phyloP scores from a whole-genome alignment of 768 basidiomycete species.

The Suillus spraguei region DNA sequence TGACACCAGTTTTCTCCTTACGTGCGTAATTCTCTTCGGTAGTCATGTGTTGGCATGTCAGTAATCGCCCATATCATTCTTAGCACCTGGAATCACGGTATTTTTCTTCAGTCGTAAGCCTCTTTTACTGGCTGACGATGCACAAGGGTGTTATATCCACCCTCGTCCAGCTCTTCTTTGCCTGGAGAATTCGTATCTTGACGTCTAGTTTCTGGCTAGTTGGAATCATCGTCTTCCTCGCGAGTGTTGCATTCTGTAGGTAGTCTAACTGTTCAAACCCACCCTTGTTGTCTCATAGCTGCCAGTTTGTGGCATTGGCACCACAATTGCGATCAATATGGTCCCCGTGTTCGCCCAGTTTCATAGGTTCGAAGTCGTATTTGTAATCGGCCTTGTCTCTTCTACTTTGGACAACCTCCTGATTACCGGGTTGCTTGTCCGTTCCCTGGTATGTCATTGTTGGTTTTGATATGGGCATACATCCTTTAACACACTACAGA shows the following conservation, averaged over 20 bases:
- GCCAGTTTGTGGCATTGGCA: constrained; percentile 34
- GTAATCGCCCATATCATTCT: neutral
- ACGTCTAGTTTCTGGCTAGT: constrained; percentile 17
- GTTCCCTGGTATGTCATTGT: constrained; percentile 40
- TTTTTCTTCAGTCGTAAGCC: neutral
- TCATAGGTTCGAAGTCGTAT: constrained; percentile 32
- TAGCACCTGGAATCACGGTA: constrained; percentile 30
- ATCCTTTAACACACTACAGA: constrained; percentile 27
- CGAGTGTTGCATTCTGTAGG: constrained; percentile 24
- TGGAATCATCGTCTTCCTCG: constrained; percentile 16
- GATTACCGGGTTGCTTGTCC: constrained; percentile 46
- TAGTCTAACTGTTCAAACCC: neutral
- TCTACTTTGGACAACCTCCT: constrained; percentile 48
- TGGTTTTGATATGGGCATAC: neutral
- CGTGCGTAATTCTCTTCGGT: constrained; percentile 17
- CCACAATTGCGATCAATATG: constrained; percentile 30
- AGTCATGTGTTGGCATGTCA: constrained; percentile 4
- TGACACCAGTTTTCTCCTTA: constrained; percentile 32
- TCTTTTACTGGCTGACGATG: constrained; percentile 1
- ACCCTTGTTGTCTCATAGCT: constrained; percentile 9
- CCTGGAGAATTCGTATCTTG: constrained; percentile 29
- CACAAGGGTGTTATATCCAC: constrained; percentile 28
- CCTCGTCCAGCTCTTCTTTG: constrained; percentile 31
- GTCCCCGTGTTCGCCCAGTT: constrained; percentile 32
- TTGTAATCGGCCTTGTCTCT: constrained; percentile 45